These are phyloP conservation scores for Saccharomycopsis selenospora DNA, from an alignment of 805 yeast species.

Conservation along the genomic window DNA sequence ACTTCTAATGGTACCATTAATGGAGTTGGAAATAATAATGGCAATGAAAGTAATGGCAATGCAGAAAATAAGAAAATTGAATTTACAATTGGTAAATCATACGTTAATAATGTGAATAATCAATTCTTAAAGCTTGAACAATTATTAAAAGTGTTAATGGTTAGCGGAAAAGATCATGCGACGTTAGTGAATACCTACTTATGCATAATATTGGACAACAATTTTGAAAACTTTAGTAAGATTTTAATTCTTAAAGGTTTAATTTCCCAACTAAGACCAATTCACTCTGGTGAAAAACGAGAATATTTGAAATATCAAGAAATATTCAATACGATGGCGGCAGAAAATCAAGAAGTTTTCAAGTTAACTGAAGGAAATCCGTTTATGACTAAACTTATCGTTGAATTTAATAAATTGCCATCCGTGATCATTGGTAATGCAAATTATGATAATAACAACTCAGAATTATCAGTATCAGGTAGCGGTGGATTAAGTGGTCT, in stretches of 20 bases:
- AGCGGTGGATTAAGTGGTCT: neutral
- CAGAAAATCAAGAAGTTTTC: conserved; percentile 6
- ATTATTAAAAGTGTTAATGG: conserved; percentile 60
- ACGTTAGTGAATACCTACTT: conserved; percentile 59
- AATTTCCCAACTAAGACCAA: conserved; percentile 24
- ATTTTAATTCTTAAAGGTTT: conserved; percentile 59
- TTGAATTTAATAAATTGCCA: neutral
- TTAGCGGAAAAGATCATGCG: conserved; percentile 58
- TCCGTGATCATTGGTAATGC: neutral
- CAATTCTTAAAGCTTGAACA: conserved; percentile 44
- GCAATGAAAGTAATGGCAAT: conserved; percentile 17
- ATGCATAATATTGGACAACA: conserved; percentile 56
- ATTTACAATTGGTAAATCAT: conserved; percentile 26
- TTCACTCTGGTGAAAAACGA: conserved; percentile 30
- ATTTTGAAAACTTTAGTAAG: conserved; percentile 55
- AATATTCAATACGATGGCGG: conserved; percentile 32
- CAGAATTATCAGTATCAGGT: neutral
- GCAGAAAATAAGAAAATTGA: conserved; percentile 22
- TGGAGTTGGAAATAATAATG: conserved; percentile 25
- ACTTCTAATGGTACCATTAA: neutral
- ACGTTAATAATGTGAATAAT: conserved; percentile 38
- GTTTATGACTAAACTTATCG: conserved; percentile 8
- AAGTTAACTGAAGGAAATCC: conserved; percentile 1
- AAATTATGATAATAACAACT: neutral
- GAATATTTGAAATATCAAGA: conserved; percentile 34